These are phyloP conservation scores for Sclerotinia subarctica DNA, from an alignment of 2,329 filamentous ascomycete species.

Conservation along the genomic window DNA sequence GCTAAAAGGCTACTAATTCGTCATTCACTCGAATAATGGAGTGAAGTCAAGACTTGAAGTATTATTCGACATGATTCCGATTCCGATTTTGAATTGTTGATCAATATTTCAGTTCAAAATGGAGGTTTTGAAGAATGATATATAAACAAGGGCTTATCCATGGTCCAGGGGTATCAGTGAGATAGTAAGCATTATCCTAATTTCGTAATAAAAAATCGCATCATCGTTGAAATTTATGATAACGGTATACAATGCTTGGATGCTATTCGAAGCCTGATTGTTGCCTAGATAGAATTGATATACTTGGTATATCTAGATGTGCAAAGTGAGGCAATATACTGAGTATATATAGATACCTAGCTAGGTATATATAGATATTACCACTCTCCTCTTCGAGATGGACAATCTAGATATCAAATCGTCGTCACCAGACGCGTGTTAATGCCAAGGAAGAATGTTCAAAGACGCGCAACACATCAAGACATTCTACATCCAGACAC, in stretches of 20 bases:
- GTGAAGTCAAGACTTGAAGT: not conserved
- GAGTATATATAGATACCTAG: too few species aligned
- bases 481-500: not conserved
- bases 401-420: not conserved
- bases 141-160: not conserved
- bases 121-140: not conserved
- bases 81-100: not conserved
- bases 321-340: not conserved
- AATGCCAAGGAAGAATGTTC: not conserved
- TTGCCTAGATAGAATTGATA: not conserved
- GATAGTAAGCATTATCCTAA: not conserved
- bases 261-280: not conserved
- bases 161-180: not conserved
- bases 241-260: not conserved
- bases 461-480: not conserved
- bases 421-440: constrained; percentile 17
- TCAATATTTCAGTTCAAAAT: not conserved
- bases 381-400: not conserved
- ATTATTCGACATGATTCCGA: constrained; percentile 15
- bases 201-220: not conserved
- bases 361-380: not conserved
- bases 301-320: not conserved
- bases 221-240: not conserved
- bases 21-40: too few species aligned
- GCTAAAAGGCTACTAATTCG: too few species aligned